Base-by-base conservation (phyloP, 345 rosid species). In the Hypericum perforatum region DNA sequence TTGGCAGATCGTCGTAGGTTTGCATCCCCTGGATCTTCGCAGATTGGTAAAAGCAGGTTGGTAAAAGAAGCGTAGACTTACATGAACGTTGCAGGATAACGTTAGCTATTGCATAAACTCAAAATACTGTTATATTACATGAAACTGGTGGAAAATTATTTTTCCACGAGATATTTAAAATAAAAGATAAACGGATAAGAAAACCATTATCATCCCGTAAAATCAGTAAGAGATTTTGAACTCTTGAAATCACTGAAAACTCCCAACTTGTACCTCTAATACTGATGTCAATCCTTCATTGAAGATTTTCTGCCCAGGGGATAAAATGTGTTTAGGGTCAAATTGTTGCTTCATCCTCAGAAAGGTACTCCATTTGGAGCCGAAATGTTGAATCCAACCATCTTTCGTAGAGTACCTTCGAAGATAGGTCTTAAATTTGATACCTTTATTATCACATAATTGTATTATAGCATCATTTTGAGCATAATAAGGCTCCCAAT, bases 381-480 rank as follows among this genome's bases (percentile, higher is more conserved):
- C 70, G 44, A 66, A 66, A 47, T 66, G 57, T 6, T 60, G n/a
- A 11, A 49, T 49, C 70, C 70, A 66, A 10, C 49, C 65, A 10
- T 60, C 41, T 39, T 55, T 44, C 7, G 47, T 55, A 0, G 61
- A 12, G 10, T 54, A 11, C 37, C 39, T 11, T 0, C 46, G 10
- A 54, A 66, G 70, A 50, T 66, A 59, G 12, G 60, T 60, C 60
- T 54, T 55, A 22, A 43, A 37, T 22, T 49, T 12, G 16, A 66
- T 54, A 1, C 64, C 57, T 2, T 41, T n/a, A 37, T 44, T 32
- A 11, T 43, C 59, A 44, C 56, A 55, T 13, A 41, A 66, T 1
- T 43, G 47, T 41, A 54, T 5, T 5, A 60, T 56, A 40, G 56
- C 65, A 8, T 54, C 43, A 11, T 55, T 66, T 49, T 60, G 70